Evolutionary conservation across 345 rosid species (phyloP).

Genomic region (Dimocarpus longan): DNA sequence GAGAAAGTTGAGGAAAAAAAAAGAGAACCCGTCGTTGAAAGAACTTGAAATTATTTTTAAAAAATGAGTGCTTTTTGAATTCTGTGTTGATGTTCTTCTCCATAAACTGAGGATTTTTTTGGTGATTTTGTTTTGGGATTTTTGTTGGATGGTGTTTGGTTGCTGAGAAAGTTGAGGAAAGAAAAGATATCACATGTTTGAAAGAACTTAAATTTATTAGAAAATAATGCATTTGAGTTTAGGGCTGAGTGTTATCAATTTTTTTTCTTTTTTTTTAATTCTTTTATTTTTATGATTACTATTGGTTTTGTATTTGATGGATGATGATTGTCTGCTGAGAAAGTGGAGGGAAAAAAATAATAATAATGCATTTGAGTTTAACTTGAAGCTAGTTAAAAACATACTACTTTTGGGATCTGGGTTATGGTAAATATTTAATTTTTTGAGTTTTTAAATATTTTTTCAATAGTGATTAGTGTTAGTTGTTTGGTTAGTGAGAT

Average conservation of each 20-base stretch:
- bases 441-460: neutral
- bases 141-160: constrained; percentile 11
- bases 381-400: no score
- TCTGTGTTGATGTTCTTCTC: no score
- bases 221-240: neutral
- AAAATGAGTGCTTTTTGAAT: no score
- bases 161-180: neutral
- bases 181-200: neutral
- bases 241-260: no score
- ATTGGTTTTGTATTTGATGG: no score
- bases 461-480: neutral
- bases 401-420: no score
- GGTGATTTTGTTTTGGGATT: no score
- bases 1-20: neutral
- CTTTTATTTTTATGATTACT: no score
- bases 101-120: no score
- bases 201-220: neutral
- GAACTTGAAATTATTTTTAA: neutral
- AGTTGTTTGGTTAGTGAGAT: neutral
- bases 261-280: no score
- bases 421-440: neutral
- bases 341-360: neutral
- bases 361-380: no score
- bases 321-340: neutral
- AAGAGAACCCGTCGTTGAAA: no score